Base-by-base conservation (phyloP, 2,329 filamentous ascomycete species). In the Ascochyta viciae-villosae region DNA sequence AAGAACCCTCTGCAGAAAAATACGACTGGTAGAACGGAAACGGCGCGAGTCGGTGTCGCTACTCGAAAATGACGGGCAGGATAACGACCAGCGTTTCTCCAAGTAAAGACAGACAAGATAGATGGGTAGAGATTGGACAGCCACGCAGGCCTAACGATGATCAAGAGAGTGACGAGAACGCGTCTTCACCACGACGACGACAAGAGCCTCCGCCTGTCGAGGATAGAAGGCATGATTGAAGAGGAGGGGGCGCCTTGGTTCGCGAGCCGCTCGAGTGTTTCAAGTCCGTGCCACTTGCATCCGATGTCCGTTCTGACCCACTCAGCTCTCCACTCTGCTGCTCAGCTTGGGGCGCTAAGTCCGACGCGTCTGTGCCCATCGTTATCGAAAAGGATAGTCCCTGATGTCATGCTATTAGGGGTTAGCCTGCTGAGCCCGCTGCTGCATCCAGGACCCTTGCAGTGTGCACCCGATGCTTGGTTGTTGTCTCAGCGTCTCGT, bases 81-180 rank as follows among this genome's bases (percentile, higher is more conserved):
- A 48, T 13, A 41, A 56, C 53, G 53, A 44, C 53, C 53, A 51
- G 53, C 53, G 53, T 40, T 42, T 34, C 47, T 47, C 38, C 23
- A 10, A 19, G 38, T 51, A 56, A 48, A 56, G 53, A 56, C 8
- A n/a, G 47, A 51, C 26, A 44, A 50, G 13, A 41, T 27, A 27
- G 45, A 41, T 38, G 42, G 40, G 65, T 57, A 57, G 50, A 31
- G 54, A 74, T 61, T 64, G 73, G 67, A 67, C 61, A 70, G 71
- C 55, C 65, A 41, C 61, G 45, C 39, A 55, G 53, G 63, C 66
- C 69, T 66, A 66, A 68, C 56, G 31, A 42, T 57, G 23, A 56
- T 62, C 44, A 45, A 75, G 69, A 66, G 72, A 74, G 70, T 58
- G 72, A 73, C 69, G 55, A 64, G 66, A 71, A 73, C 34, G 50